These are phyloP conservation scores for Erodium chrysanthum DNA, from an alignment of 441 rosid species.

Conservation along the genomic window DNA sequence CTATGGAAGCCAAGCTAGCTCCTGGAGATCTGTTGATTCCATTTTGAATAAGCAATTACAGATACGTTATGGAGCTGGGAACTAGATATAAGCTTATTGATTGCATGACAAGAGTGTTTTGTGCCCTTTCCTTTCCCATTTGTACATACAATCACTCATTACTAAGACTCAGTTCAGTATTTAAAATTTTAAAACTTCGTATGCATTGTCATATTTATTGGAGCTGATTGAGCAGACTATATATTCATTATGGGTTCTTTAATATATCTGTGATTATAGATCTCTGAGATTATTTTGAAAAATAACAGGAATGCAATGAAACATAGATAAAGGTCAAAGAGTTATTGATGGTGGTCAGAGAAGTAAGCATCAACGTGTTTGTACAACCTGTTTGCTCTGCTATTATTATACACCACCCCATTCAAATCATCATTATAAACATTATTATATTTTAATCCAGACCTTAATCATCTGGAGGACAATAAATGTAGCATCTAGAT, in stretches of 20 bases:
- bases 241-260: background rate
- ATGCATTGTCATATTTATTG: background rate
- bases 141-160: background rate
- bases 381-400: too few species aligned
- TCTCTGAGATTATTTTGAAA: background rate
- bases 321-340: background rate
- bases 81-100: background rate
- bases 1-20: too few species aligned
- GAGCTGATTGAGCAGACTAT: background rate
- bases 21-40: background rate
- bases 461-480: too few species aligned
- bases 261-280: background rate
- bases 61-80: background rate
- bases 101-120: background rate
- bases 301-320: background rate
- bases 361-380: background rate
- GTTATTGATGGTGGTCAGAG: too few species aligned
- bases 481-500: too few species aligned
- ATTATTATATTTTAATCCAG: too few species aligned
- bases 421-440: too few species aligned
- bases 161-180: background rate
- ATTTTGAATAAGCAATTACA: background rate
- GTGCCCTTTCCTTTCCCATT: background rate
- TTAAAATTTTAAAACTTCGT: background rate
- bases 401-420: too few species aligned